A percentile compares a stretch with the other conserved stretches of the same genome.
phyloP scores from a whole-genome alignment of 1,284 basidiomycete genomes.

The Salmacisia buchloeana region DNA sequence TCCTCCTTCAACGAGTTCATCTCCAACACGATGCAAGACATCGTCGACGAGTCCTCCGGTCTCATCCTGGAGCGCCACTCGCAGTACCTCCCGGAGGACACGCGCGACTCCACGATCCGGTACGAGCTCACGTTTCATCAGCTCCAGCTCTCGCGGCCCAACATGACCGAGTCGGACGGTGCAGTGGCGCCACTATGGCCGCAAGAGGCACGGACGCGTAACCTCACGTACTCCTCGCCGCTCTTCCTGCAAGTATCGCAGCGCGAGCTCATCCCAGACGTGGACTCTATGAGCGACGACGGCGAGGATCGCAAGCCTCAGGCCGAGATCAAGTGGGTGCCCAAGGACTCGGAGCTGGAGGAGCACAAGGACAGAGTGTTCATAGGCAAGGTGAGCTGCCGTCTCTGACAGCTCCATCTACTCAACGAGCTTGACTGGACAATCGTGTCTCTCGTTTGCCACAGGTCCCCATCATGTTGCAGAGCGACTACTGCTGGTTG shows the following conservation, averaged over 20 bases:
- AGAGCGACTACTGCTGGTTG: constrained; percentile 90
- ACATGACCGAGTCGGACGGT: constrained; percentile 91
- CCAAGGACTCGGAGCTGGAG: constrained; percentile 49
- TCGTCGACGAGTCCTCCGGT: constrained; percentile 90
- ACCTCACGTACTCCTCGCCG: constrained; percentile 91
- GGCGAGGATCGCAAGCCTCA: constrained; percentile 54
- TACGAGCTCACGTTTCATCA: constrained; percentile 98
- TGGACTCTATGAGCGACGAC: constrained; percentile 62
- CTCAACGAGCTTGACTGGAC: constrained; percentile 6
- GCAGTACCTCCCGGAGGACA: constrained; percentile 66
- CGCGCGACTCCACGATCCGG: constrained; percentile 61
- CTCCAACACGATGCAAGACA: constrained; percentile 99
- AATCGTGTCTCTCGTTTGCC: not conserved
- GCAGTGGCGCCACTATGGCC: constrained; percentile 88
- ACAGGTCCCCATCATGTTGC: constrained; percentile 96
- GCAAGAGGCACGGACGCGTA: constrained; percentile 91
- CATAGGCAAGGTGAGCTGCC: constrained; percentile 89
- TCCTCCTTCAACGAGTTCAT: constrained; percentile 99
- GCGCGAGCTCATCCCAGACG: constrained; percentile 70
- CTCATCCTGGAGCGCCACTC: constrained; percentile 92
- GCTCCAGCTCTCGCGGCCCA: constrained; percentile 90
- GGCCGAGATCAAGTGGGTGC: constrained; percentile 67
- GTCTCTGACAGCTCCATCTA: too few species aligned
- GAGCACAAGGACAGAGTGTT: constrained; percentile 71
- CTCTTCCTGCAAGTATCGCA: constrained; percentile 95